Base-by-base conservation (phyloP, 2,329 filamentous ascomycete species). In the Hypoxylon sp. region DNA sequence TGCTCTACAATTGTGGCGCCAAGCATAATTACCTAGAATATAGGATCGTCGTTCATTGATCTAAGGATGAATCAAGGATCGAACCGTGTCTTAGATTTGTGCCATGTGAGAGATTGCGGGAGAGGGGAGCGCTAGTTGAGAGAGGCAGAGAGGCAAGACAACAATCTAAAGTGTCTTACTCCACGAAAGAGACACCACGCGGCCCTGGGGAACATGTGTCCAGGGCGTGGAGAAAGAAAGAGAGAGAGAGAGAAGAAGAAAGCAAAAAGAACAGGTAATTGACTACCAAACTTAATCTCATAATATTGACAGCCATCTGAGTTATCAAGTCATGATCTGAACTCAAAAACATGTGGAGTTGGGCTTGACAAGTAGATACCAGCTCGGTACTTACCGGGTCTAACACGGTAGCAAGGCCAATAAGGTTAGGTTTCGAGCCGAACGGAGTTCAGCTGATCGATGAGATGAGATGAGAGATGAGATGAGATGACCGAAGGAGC, bases 41-140 rank as follows among this genome's bases (percentile, higher is more conserved):
- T 36, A 40, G 17, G 45, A 54, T 50, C 42, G 30, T 45, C 43
- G 23, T 27, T 32, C 30, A 41, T 45, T 44, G 38, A 51, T 37
- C 35, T 38, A 25, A 35, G 40, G 40, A 32, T 56, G 60, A 63
- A 52, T 57, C 60, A 59, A 57, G 56, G 51, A 62, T 63, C 65
- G 63, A 51, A 19, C 49, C 53, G 38, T 62, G 62, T 61, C 62
- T 63, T 49, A 53, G 54, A 60, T 50, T 34, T 55, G 59, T 59
- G 38, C 45, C 15, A 62, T 43, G 36, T 19, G 34, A 52, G 35
- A 53, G 50, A n/a, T 38, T 45, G 42, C 36, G 44, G 35, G 37
- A 38, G 36, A 40, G 34, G 50, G 40, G 42, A 20, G 25, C 19
- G 21, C 23, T 21, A 25, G 16, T 16, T 41, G 16, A 47, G 37